These are phyloP conservation scores for Ramaria rubella DNA, from an alignment of 768 basidiomycete species.

Conservation along the genomic window DNA sequence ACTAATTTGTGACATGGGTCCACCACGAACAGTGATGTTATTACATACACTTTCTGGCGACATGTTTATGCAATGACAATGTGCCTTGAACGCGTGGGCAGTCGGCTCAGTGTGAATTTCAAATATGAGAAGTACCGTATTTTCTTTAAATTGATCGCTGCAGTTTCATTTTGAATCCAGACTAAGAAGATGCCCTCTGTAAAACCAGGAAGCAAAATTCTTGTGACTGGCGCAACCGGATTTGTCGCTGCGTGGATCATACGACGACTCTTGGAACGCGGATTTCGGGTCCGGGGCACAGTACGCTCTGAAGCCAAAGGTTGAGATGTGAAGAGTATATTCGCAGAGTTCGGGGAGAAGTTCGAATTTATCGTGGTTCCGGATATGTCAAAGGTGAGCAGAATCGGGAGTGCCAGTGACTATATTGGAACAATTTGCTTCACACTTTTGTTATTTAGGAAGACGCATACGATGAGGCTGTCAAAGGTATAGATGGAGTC, in stretches of 20 bases:
- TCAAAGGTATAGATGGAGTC: constrained; percentile 45
- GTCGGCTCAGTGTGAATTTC: too few relatives aligned
- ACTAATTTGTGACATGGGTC: too few relatives aligned
- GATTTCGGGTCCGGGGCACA: constrained; percentile 27
- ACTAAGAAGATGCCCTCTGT: constrained; percentile 39
- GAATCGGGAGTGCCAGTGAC: too few relatives aligned
- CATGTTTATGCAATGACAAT: too few relatives aligned
- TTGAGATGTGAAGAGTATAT: constrained; percentile 28
- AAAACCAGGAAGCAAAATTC: constrained; percentile 19
- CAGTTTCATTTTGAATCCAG: too few relatives aligned
- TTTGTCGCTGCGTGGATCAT: constrained; percentile 23
- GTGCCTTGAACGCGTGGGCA: too few relatives aligned
- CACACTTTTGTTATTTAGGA: constrained; percentile 30
- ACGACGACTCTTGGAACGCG: constrained; percentile 21
- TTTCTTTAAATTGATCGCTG: too few relatives aligned
- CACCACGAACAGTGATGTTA: too few relatives aligned
- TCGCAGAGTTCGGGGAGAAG: constrained; percentile 21
- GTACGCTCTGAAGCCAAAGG: constrained; percentile 33
- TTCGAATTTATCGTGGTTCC: constrained; percentile 36
- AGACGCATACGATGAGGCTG: constrained; percentile 42
- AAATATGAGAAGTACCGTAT: too few relatives aligned
- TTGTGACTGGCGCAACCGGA: constrained; percentile 21
- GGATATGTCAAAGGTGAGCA: constrained; percentile 27
- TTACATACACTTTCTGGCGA: too few relatives aligned
- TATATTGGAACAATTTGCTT: neutral